Evolutionary conservation across 345 rosid genomes (phyloP).

Genomic region (Syzygium aqueum): DNA sequence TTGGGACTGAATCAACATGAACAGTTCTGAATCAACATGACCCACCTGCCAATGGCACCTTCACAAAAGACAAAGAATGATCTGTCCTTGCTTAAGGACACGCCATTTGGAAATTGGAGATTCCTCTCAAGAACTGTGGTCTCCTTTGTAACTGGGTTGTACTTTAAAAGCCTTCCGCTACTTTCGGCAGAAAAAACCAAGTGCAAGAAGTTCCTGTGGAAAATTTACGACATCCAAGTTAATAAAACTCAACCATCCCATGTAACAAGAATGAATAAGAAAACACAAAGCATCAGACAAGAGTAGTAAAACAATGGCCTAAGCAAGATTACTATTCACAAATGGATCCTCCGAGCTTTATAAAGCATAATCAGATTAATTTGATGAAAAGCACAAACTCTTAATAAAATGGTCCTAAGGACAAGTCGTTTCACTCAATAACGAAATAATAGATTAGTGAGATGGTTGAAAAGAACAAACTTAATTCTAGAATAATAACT

Average conservation of each 20-base stretch:
- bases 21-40: neutral
- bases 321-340: neutral
- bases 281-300: neutral
- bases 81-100: constrained; percentile 81
- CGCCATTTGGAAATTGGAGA: constrained; percentile 81
- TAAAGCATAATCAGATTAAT: neutral
- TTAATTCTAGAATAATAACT: neutral
- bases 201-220: constrained; percentile 82
- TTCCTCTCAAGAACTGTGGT: constrained; percentile 57
- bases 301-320: neutral
- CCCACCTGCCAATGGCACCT: constrained; percentile 58
- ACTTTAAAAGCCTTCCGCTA: constrained; percentile 71
- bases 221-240: neutral
- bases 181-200: constrained; percentile 62
- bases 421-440: neutral
- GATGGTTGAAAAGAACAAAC: neutral
- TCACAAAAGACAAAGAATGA: constrained; percentile 71
- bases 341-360: neutral
- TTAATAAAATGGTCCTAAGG: neutral
- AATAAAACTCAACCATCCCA: neutral
- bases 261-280: neutral
- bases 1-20: neutral
- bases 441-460: neutral
- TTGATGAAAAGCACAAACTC: neutral
- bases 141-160: constrained; percentile 54